Evolutionary conservation across 2,329 filamentous ascomycete genomes (phyloP).

Genomic region (Cercospora sp.): DNA sequence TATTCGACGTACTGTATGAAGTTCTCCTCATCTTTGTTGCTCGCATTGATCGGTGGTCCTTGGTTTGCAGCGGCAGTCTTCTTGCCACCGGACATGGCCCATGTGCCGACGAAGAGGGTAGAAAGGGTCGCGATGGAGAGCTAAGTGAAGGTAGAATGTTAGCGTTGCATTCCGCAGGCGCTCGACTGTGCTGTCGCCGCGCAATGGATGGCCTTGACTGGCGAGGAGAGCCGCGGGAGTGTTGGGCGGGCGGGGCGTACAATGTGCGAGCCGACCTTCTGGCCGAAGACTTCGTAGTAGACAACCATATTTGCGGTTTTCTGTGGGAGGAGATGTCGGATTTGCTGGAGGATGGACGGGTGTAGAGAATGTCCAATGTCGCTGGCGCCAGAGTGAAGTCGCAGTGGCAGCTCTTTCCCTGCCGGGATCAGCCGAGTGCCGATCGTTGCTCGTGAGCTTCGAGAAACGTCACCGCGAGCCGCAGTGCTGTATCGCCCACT

Average conservation of each 20-base stretch:
- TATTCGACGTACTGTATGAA: slow-evolving; percentile 62
- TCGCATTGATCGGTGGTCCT: slow-evolving; percentile 62
- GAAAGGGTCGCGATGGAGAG: slow-evolving; percentile 61
- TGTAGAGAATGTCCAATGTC: slow-evolving; percentile 11
- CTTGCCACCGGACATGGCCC: slow-evolving; percentile 48
- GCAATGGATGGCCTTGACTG: background rate
- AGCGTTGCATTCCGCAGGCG: background rate
- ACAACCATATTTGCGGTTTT: slow-evolving; percentile 48
- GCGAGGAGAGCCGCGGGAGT: slow-evolving; percentile 8
- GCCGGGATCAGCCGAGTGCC: slow-evolving; percentile 8
- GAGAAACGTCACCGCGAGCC: slow-evolving; percentile 12
- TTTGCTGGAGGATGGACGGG: slow-evolving; percentile 10
- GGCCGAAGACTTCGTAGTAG: slow-evolving; percentile 53
- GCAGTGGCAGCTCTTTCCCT: slow-evolving; percentile 13
- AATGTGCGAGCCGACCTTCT: slow-evolving; percentile 56
- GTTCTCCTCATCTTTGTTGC: slow-evolving; percentile 66
- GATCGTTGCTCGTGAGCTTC: background rate
- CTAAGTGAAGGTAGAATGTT: slow-evolving; percentile 39
- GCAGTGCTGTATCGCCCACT: background rate
- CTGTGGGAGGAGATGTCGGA: slow-evolving; percentile 8
- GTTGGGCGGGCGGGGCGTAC: slow-evolving; percentile 40
- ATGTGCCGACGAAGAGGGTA: slow-evolving; percentile 49
- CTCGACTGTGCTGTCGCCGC: background rate
- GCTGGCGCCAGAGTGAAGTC: slow-evolving; percentile 20
- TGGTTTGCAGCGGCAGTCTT: slow-evolving; percentile 49